Evolutionary conservation across 495 filamentous ascomycete species (phyloP), one percentile per base, ranked within the genome.

Genomic region (Thermothielavioides terrestris): DNA sequence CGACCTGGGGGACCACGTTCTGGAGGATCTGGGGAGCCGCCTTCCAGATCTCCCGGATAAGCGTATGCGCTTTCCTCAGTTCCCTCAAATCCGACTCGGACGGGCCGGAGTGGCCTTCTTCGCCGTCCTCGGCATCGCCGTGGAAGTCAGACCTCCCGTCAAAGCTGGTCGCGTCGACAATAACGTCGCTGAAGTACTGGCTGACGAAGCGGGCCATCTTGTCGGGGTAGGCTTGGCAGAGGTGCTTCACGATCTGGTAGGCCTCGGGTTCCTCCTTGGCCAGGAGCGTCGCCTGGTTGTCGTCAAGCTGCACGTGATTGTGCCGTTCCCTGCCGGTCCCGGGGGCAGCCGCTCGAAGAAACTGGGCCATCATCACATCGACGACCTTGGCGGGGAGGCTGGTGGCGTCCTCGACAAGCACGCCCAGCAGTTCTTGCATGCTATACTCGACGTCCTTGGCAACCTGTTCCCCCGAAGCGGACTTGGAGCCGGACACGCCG

Each of bases 151-250:
- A 55, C 34, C 71, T 69, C 1, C 70, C 68, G 14, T 60, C 66
- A 32, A 69, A 73, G 2, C 80, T 76, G 1, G 91, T 88, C 11
- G 86, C 83, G 57, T 95, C 87, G 38, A 95, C 79, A 46, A 99
- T 91, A 20, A 97, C 88, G 50, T 95, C 88, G 64, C 89, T 92
- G 67, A 99, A 99, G 62, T 96, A 99, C 60, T 94, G 89, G 54
- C 88, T 89, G 46, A 96, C 83, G 56, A 89, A 84, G 41, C 89
- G 82, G 1, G 88, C 83, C 91, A 99, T 96, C 63, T 89, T 87
- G 52, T 95, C 92, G 2, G 86, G 81, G 49, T 82, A 91, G n/a
- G 76, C 71, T 58, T 91, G 92, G 66, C 92, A 99, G 25, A 99
- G 83, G 6, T 83, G 83, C 65, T 90, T 94, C 25, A 92, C 89